Percentiles rank a stretch among this genome's conserved stretches.
phyloP scores from a whole-genome alignment of 2,329 filamentous ascomycete genomes.

The Fusarium equiseti region DNA sequence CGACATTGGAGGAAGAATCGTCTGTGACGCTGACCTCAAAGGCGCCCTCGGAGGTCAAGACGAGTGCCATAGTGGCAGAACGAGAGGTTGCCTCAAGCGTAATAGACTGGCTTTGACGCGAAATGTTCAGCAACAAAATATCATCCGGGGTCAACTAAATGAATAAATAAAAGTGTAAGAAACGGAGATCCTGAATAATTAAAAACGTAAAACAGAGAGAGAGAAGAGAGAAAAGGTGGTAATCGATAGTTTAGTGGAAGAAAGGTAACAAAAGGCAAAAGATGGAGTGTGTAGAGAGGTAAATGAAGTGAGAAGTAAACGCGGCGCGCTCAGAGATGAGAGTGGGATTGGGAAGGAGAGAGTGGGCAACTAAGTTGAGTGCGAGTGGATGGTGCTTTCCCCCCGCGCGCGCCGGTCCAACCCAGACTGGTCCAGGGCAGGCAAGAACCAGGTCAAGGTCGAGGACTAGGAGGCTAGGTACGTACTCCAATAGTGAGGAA shows the following conservation, averaged over 20 bases:
- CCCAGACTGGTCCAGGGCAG: slow-evolving; percentile 31
- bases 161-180: slow-evolving; percentile 1
- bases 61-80: slow-evolving; percentile 49
- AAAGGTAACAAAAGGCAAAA: not conserved
- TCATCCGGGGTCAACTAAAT: slow-evolving; percentile 15
- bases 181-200: not conserved
- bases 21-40: slow-evolving; percentile 45
- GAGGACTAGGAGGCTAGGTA: slow-evolving; percentile 26
- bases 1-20: slow-evolving; percentile 63
- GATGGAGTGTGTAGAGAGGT: slow-evolving; percentile 18
- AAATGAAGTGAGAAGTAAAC: slow-evolving; percentile 37
- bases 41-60: slow-evolving; percentile 51
- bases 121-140: slow-evolving; percentile 26
- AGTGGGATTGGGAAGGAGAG: slow-evolving; percentile 37
- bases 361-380: slow-evolving; percentile 38
- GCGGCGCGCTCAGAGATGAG: slow-evolving; percentile 41
- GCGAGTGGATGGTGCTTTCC: slow-evolving; percentile 32
- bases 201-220: not conserved
- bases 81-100: slow-evolving; percentile 15
- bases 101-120: slow-evolving; percentile 36
- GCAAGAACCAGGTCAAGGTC: slow-evolving; percentile 15
- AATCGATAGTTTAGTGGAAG: slow-evolving; percentile 10
- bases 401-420: slow-evolving; percentile 41
- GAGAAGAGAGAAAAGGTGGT: slow-evolving; percentile 4
- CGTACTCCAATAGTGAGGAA: slow-evolving; percentile 30